phyloP scores from a whole-genome alignment of 202 grass and related monocot genomes.

The Tripidium arundinaceum region DNA sequence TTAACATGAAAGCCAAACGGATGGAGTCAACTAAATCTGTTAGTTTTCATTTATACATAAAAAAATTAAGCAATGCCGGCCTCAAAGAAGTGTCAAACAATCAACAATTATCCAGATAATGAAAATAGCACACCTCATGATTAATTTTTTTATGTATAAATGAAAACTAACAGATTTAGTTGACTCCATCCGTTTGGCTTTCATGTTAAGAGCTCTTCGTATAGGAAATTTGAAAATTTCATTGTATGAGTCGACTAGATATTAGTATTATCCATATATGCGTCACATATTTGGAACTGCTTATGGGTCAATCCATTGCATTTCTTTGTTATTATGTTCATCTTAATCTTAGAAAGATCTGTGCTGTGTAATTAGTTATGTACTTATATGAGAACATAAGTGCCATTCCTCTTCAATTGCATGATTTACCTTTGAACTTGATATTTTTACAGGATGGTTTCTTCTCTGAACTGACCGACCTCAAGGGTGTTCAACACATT shows the following conservation, averaged over 20 bases:
- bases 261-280: not conserved
- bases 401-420: no score
- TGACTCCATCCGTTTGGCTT: not conserved
- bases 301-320: not conserved
- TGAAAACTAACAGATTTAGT: not conserved
- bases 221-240: not conserved
- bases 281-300: not conserved
- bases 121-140: not conserved
- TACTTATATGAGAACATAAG: no score
- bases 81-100: not conserved
- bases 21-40: not conserved
- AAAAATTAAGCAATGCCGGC: not conserved
- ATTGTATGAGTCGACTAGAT: not conserved
- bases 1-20: not conserved
- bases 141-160: not conserved
- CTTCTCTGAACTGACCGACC: conserved; percentile 54
- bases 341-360: not conserved
- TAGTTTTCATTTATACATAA: not conserved
- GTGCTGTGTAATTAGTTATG: not conserved
- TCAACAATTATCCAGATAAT: not conserved
- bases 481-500: conserved; percentile 38
- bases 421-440: no score
- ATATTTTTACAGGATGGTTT: conserved; percentile 59
- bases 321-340: not conserved
- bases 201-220: not conserved